Evolutionary conservation across 768 basidiomycete species (phyloP).

Genomic region (Lyophyllum atratum): DNA sequence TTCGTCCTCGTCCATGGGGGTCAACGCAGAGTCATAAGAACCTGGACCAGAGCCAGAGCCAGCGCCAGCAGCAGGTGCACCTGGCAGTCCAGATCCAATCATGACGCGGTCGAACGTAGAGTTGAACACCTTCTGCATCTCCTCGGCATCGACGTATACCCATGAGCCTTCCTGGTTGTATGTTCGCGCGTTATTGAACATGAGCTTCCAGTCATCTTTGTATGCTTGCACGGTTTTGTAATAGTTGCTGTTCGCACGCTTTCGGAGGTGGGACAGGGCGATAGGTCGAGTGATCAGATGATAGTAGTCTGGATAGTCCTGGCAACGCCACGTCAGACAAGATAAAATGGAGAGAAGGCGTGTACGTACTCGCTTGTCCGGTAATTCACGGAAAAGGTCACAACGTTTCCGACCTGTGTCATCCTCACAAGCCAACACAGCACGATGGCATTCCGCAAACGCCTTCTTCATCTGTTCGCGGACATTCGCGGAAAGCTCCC

Average conservation of each 20-base stretch:
- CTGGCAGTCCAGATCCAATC: constrained; percentile 72
- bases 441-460: constrained; percentile 74
- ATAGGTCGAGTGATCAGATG: constrained; percentile 87
- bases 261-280: constrained; percentile 83
- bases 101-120: constrained; percentile 66
- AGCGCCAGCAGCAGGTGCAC: constrained; percentile 49
- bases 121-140: constrained; percentile 90
- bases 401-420: constrained; percentile 77
- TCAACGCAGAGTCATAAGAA: constrained; percentile 67
- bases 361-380: constrained; percentile 65
- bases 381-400: constrained; percentile 87
- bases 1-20: constrained; percentile 83
- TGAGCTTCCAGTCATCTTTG: constrained; percentile 80
- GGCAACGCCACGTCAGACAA: constrained; percentile 18
- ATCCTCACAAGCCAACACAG: constrained; percentile 73
- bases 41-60: constrained; percentile 50
- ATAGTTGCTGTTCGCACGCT: constrained; percentile 61
- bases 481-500: constrained; percentile 57
- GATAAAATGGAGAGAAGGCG: background rate
- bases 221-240: constrained; percentile 79
- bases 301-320: constrained; percentile 95
- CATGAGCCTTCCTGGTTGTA: constrained; percentile 96
- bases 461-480: constrained; percentile 84
- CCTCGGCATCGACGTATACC: constrained; percentile 93
- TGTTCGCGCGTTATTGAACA: constrained; percentile 92